Conservation (phyloP, 2,329 filamentous ascomycete species). For the Arthrobotrys megalospora region DNA sequence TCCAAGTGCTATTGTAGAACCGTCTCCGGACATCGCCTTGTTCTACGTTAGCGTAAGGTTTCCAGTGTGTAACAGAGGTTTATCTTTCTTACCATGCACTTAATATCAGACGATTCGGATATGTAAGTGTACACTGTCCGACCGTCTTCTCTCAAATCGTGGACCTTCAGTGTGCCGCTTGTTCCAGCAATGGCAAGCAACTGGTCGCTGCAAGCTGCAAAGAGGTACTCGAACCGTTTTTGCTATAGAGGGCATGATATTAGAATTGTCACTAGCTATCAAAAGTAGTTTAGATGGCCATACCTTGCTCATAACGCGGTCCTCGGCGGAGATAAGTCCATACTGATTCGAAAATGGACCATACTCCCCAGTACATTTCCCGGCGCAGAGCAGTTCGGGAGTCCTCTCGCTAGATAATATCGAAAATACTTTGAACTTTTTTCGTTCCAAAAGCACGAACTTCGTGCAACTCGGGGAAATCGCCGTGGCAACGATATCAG, state of each 20-base stretch:
- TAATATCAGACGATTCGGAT: slow-evolving; percentile 60
- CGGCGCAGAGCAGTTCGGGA: slow-evolving; percentile 52
- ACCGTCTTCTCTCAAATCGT: slow-evolving; percentile 54
- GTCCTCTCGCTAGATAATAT: slow-evolving; percentile 57
- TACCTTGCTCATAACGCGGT: slow-evolving; percentile 60
- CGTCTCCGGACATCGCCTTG: slow-evolving; percentile 58
- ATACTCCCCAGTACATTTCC: slow-evolving; percentile 57
- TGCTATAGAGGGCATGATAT: slow-evolving; percentile 22
- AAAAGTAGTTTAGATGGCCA: not conserved
- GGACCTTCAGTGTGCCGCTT: slow-evolving; percentile 56
- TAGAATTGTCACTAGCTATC: not conserved
- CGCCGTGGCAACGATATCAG: slow-evolving; percentile 55
- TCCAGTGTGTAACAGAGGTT: not conserved
- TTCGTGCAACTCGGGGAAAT: slow-evolving; percentile 58
- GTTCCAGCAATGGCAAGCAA: slow-evolving; percentile 59
- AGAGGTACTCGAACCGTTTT: slow-evolving; percentile 58
- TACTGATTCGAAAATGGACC: slow-evolving; percentile 52
- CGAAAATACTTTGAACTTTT: slow-evolving; percentile 60
- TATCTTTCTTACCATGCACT: slow-evolving; percentile 51
- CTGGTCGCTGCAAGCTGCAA: slow-evolving; percentile 52
- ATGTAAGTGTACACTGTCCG: slow-evolving; percentile 58
- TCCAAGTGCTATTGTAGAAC: slow-evolving; percentile 51
- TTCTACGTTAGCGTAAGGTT: slow-evolving; percentile 12
- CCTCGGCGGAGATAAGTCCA: slow-evolving; percentile 50
- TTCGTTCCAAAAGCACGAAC: slow-evolving; percentile 54